Base-by-base conservation (phyloP, 352 stramenopile genomes). In the Phytophthora nicotianae region DNA sequence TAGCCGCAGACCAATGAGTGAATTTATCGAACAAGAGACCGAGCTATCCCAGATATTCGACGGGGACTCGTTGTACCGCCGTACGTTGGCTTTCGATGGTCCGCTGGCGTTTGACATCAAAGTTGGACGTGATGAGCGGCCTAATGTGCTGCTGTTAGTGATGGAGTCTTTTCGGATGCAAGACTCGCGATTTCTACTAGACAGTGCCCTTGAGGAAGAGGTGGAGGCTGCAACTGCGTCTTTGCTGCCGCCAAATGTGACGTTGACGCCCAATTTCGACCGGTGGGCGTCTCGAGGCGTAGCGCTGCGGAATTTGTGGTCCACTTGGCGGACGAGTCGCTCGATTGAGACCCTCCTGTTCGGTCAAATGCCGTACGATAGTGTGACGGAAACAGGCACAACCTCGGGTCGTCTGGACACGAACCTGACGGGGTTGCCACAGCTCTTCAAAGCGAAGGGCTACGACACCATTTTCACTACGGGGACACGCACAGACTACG, bases 391-490 rank as follows among this genome's bases (percentile, higher is more conserved):
- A 20, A 84, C 79, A 1, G 79, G 77, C 0, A 91, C 76, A 23
- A 85, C 79, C 0, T 58, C 42, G 11, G 79, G 82, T 1, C 65
- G 69, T 3, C 42, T 42, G 5, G 58, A 70, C 10, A 76, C 74
- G 0, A 65, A 70, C 19, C 67, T 89, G 3, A 72, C 74, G 5
- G 82, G 82, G 0, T 16, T 91, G 0, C 82, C 82, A 2, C 82
- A 91, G 50, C 62, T 91, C 0, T 79, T 89, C 38, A 62, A 74
- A 38, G 63, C 64, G 2, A 85, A 84, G 14, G 82, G 79, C 24
- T 91, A 91, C 50, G 74, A 87, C 17, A 85, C 71, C 4, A 33
- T 85, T 16, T 91, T 91, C 46, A 88, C 79, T 4, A 88, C 82
- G 0, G 82, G 82, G 1, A 75, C 74, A n/a, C 69, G 70, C 24